Base-by-base conservation (phyloP, 768 basidiomycete genomes). In the Boletellus ananas region DNA sequence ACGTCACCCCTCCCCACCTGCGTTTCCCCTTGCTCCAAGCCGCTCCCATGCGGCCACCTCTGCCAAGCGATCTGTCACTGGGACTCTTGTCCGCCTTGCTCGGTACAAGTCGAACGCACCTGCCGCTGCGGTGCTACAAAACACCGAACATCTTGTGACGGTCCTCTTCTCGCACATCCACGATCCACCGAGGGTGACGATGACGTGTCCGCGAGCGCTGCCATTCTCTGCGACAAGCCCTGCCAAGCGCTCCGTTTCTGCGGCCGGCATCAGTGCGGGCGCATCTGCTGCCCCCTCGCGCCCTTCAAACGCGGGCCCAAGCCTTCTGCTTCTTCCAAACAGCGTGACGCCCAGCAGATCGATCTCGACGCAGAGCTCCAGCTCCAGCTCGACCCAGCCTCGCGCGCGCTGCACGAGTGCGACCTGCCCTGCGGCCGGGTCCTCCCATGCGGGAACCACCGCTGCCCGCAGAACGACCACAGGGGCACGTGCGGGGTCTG, bases 251-350 rank as follows among this genome's bases (percentile, higher is more conserved):
- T 92, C 10, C 80, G 93, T 14, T 77, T 80, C 8, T 98, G 96
- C 62, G 91, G 94, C 0, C 75, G 84, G 18, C 96, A 99, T 60
- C 84, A 87, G 54, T 98, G 96, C 63, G 74, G 76, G 16, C 78
- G 94, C 4, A 51, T 85, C 9, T 98, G 96, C 64, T 99, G 96
- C 60, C 94, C 96, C 0, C 78, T 97, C 0, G 87, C 92, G 0
- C 80, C 77, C 17, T 53, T 66, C 18, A 76, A 77, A 57, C 89
- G 86, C 60, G 73, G 67, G 59, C 70, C 82, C 34, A 90, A 85
- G 72, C 29, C 29, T 29, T 29, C 29, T 29, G 2, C 34, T 44
- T 29, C 29, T 29, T 29, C 29, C 38, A 83, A 80, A 58, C 57
- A 52, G 12, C 72, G 79, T 1, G 73, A 69, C 2, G 47, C 51